These are phyloP conservation scores for Cutaneotrichosporon daszewskae DNA, from an alignment of 1,284 basidiomycete species.

Conservation along the genomic window DNA sequence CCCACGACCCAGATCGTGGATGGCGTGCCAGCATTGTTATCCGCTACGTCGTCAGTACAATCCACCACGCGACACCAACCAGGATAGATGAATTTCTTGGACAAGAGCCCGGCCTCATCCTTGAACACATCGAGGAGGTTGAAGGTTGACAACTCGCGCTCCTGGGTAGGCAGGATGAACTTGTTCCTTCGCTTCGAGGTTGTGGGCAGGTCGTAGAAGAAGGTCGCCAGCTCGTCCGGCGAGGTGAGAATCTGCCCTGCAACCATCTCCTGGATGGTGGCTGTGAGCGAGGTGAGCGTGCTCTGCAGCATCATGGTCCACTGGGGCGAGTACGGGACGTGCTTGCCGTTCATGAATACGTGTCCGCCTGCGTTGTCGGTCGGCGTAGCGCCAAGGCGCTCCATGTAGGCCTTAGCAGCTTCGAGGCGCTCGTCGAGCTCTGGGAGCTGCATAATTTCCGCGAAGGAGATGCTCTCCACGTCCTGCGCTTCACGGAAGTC, in stretches of 20 bases:
- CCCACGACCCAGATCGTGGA: conserved; percentile 65
- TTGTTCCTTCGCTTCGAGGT: conserved; percentile 63
- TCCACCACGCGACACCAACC: conserved; percentile 47
- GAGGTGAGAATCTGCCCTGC: conserved; percentile 58
- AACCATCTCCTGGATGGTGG: conserved; percentile 57
- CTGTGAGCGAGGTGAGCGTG: too few relatives aligned
- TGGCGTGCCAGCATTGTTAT: conserved; percentile 29
- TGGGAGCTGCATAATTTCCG: conserved; percentile 41
- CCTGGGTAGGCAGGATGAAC: conserved; percentile 34
- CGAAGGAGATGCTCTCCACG: conserved; percentile 33
- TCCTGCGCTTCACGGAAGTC: conserved; percentile 12
- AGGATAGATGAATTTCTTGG: conserved; percentile 59
- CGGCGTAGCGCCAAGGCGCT: conserved; percentile 29
- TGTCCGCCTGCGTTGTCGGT: conserved; percentile 29
- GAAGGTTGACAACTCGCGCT: conserved; percentile 25
- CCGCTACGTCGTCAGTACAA: neutral
- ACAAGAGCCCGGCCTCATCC: conserved; percentile 20
- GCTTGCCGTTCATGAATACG: conserved; percentile 82
- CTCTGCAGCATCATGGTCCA: conserved; percentile 50
- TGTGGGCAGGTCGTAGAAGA: conserved; percentile 83
- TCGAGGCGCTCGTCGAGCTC: conserved; percentile 29
- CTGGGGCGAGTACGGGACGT: conserved; percentile 48
- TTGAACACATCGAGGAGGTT: conserved; percentile 32
- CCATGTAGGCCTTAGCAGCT: conserved; percentile 24
- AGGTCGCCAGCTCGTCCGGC: conserved; percentile 60